Base-by-base conservation (phyloP, 495 filamentous ascomycete genomes). In the Thermochaetoides thermophila region DNA sequence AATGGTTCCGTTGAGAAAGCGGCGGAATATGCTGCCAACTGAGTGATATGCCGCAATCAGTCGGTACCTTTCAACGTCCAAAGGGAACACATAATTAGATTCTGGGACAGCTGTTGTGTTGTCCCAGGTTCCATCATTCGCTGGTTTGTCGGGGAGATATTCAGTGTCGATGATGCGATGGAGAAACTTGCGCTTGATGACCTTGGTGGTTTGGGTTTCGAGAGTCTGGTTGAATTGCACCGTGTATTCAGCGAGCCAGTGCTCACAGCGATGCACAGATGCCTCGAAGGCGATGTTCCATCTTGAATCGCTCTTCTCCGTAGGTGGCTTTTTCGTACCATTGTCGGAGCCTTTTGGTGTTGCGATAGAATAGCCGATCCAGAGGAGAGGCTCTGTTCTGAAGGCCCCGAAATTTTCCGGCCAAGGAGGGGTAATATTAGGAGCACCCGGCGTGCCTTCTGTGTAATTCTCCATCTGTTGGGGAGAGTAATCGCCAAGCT, bases 151-250 rank as follows among this genome's bases (percentile, higher is more conserved):
- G 3, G 38, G 39, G 5, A 39, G 13, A 19, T 34, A 44, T 3
- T n/a, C 34, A 0, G 49, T 53, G 36, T 53, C 27, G 17, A 53
- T 27, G 8, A 53, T 31, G 2, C 36, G 46, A 13, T 24, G 35
- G 7, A 48, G 29, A 22, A 42, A 43, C 2, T 37, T 32, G 3
- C 35, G 25, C 6, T 34, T 39, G 27, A 48, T 26, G 0, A 53
- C 34, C 1, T 29, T 45, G 15, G 39, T 44, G 20, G 13, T 15
- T 12, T 50, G 46, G 4, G 31, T 32, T 0, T 38, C 30, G 14
- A 32, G 32, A 2, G 43, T 53, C 34, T 50, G 45, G 44, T 50
- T 50, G 28, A 53, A 48, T 11, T 33, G 43, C 14, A 53, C 42
- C 7, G 31, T 45, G 42, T 53, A 53, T 12, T 48, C 27, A 16